Percentiles rank a stretch among this genome's conserved stretches.
Conservation (phyloP, 257 asterid genomes). For the Solanum lycopersicoides region DNA sequence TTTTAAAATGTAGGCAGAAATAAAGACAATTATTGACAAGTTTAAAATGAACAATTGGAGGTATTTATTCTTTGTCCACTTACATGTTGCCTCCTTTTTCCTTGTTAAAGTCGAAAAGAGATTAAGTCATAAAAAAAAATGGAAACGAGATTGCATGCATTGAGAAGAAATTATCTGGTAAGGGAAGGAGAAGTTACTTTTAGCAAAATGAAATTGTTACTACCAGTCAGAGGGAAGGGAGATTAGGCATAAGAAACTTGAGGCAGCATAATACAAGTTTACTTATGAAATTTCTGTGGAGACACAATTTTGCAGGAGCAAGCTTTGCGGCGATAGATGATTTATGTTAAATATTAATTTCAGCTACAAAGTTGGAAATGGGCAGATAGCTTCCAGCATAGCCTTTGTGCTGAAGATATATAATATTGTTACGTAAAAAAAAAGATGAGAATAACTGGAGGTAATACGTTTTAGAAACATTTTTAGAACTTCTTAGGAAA, state of each 20-base stretch:
- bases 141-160: neutral
- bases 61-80: neutral
- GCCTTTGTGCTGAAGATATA: too few species aligned
- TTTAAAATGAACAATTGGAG: neutral
- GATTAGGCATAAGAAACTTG: neutral
- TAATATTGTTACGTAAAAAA: too few species aligned
- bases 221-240: neutral
- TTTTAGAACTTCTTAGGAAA: neutral
- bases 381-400: neutral
- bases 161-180: neutral
- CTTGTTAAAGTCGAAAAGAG: neutral
- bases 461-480: neutral
- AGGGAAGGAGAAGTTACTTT: neutral
- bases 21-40: neutral
- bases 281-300: neutral
- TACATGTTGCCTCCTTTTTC: neutral
- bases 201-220: neutral
- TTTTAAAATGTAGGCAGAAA: neutral
- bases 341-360: neutral
- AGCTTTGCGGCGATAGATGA: neutral
- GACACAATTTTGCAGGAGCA: neutral
- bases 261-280: neutral
- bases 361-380: neutral
- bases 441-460: neutral
- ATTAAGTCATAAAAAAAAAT: neutral